Evolutionary conservation across 345 rosid species (phyloP).

Genomic region (Rhodomyrtus tomentosa): DNA sequence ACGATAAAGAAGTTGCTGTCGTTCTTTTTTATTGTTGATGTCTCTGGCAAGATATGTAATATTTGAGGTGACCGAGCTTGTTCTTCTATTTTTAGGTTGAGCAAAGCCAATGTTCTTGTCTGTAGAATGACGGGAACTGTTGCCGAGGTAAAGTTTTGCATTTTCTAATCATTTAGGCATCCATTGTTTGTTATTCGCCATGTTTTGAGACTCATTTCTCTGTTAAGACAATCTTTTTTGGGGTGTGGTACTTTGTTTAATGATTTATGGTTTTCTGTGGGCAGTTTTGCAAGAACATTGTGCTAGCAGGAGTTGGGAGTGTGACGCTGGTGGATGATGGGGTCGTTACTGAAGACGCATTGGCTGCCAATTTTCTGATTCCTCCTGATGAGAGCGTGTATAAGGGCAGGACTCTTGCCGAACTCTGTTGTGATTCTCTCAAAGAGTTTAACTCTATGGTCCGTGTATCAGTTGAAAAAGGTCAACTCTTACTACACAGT

Average conservation of each 20-base stretch:
- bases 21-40: neutral
- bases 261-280: neutral
- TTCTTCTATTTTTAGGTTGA: conserved; percentile 31
- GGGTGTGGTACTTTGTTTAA: neutral
- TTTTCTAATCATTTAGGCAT: neutral
- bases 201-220: neutral
- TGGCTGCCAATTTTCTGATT: conserved; percentile 71
- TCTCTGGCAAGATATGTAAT: neutral
- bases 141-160: conserved; percentile 51
- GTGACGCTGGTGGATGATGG: conserved; percentile 80
- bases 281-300: conserved; percentile 97
- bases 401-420: conserved; percentile 62
- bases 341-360: conserved; percentile 38
- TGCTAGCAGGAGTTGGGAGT: conserved; percentile 87
- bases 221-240: neutral
- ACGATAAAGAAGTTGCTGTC: neutral
- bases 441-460: conserved; percentile 94
- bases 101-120: conserved; percentile 71
- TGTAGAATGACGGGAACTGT: conserved; percentile 78
- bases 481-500: conserved; percentile 10
- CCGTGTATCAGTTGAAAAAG: conserved; percentile 67
- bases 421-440: conserved; percentile 72
- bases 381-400: conserved; percentile 43
- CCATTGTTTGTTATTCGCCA: neutral
- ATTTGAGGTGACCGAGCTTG: neutral